Percentiles rank a stretch among this genome's conserved stretches.
Evolutionary conservation across 2,329 filamentous ascomycete genomes (phyloP).

Genomic region (Pyricularia sp.): DNA sequence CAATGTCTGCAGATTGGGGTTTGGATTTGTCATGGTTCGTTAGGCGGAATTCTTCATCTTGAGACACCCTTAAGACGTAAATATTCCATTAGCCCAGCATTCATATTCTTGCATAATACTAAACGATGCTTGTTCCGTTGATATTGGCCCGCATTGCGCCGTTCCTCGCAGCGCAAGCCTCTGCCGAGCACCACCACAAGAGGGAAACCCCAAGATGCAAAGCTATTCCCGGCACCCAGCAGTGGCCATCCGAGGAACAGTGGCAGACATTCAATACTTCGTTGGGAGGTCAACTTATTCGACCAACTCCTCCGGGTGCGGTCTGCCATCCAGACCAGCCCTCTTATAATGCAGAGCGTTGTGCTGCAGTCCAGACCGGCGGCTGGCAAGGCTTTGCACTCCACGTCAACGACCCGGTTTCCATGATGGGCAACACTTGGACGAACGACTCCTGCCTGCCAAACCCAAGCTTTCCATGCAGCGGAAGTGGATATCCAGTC

Average conservation of each 20-base stretch:
- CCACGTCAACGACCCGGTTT: conserved; percentile 27
- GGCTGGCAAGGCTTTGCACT: conserved; percentile 19
- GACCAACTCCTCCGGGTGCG: conserved; percentile 31
- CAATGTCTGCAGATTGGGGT: neutral
- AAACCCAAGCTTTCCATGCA: conserved; percentile 24
- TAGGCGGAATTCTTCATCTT: neutral
- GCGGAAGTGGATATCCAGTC: conserved; percentile 25
- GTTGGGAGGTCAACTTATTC: conserved; percentile 30
- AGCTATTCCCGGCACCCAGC: conserved; percentile 18
- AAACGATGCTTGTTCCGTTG: neutral
- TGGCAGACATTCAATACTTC: conserved; percentile 38
- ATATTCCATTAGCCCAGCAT: neutral
- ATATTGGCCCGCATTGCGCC: neutral
- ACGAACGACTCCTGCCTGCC: conserved; percentile 42
- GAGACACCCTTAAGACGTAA: neutral
- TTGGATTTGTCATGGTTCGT: neutral
- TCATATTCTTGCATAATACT: neutral
- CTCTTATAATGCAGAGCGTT: conserved; percentile 12
- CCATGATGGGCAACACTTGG: conserved; percentile 28
- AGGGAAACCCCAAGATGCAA: conserved; percentile 9
- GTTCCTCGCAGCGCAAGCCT: neutral
- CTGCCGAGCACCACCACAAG: neutral
- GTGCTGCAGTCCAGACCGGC: conserved; percentile 10
- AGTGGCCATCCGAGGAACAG: conserved; percentile 35
- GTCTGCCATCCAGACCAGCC: conserved; percentile 28